Base-by-base conservation (phyloP, 2,329 filamentous ascomycete genomes). In the Sporothrix schenckii region DNA sequence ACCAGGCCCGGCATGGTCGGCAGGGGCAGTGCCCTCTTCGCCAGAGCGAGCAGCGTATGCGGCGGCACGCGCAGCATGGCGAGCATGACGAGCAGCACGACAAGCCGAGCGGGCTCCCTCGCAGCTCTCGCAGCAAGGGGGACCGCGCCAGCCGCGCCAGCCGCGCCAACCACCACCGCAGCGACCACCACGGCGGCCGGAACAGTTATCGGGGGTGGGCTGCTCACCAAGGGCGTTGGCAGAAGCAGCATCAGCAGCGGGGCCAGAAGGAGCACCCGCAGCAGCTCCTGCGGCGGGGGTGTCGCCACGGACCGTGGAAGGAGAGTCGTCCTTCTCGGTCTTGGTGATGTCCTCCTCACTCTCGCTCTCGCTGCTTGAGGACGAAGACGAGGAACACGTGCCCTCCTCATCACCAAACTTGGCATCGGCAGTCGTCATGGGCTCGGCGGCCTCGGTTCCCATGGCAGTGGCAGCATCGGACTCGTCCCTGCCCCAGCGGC, bases 271-370 rank as follows among this genome's bases (percentile, higher is more conserved):
- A 75, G 54, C 74, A 72, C 61, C 65, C 19, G 60, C 30, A 39
- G 52, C 49, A 66, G 24, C 56, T 3, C n/a, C 41, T 27, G 69
- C 34, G 30, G 61, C 69, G 6, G 52, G 9, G 21, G 66, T 68
- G 24, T 65, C 65, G 30, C 50, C 60, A 49, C 56, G 65, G 27
- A 61, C 53, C 5, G 69, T 72, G 10, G 61, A 80, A 78, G 34
- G 56, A 16, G 47, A 50, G 21, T 79, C 75, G n/a, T 78, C 77
- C 75, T 77, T 80, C 39, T 78, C 78, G 56, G 67, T 71, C 73
- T 72, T 73, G 69, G 69, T 66, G 41, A 72, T 66, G 60, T 76
- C 71, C 41, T 74, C 71, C 60, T 49, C 61, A 21, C 61, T 50
- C n/a, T 71, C 67, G 49, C 24, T 54, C 30, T 70, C 65, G 58